Base-by-base conservation (phyloP, 345 rosid genomes). In the Arabidopsis thaliana region DNA sequence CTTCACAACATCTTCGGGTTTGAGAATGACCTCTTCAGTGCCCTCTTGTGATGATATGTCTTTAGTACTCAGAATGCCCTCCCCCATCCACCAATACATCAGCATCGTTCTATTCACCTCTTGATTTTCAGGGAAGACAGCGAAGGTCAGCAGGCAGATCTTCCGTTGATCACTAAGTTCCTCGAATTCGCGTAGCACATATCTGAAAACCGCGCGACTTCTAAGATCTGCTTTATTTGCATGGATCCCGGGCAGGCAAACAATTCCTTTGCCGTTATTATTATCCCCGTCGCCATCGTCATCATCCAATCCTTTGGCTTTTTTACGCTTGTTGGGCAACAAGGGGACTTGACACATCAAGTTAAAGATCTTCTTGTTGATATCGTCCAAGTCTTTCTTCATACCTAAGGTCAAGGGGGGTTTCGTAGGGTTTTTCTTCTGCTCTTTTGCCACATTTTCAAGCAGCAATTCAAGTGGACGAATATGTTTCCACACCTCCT, bases 81-180 rank as follows among this genome's bases (percentile, higher is more conserved):
- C 89, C 33, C 86, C 95, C 4, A 83, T 64, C 87, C 88, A 88
- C 90, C 87, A 88, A 40, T 80, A 69, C 63, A 79, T 79, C 55
- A 88, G 65, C 70, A 81, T 49, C 42, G 85, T 83, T 65, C 81
- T 85, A 12, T 79, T 82, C 11, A 86, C 71, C 65, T 74, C 83
- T 7, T 80, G 82, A 25, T 82, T 75, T 67, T 83, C 82, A 0
- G 89, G 87, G 73, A 88, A 88, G 25, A 82, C 74, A 6, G 82
- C 74, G 5, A 84, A 88, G 52, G 75, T 82, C 30, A 83, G 59
- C 75, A 88, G 56, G 65, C 79, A 84, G 38, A 74, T 45, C 79
- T 24, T 69, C 2, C 24, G 3, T 4, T 30, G 6, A 5, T 0
- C 7, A 20, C 11, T 7, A 67, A 87, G 84, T 0, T 9, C 0